Evolutionary conservation across 768 basidiomycete species (phyloP).

Genomic region (Suillus discolor): DNA sequence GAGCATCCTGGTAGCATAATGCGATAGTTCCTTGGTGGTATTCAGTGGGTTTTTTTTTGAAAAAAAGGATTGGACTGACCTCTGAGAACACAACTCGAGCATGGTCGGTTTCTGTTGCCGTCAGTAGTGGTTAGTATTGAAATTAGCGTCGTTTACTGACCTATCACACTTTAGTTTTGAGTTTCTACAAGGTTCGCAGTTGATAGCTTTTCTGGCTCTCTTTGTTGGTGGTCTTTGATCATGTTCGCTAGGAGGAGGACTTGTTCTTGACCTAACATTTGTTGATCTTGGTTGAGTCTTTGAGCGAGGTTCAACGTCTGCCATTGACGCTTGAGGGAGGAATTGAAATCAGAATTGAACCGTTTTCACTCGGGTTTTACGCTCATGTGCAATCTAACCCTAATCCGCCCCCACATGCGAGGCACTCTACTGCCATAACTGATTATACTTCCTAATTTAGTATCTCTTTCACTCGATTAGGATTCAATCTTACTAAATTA

Average conservation of each 20-base stretch:
- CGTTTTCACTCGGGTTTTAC: constrained; percentile 7
- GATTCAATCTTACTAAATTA: constrained; percentile 1
- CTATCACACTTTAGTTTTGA: constrained; percentile 91
- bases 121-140: neutral
- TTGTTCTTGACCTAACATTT: constrained; percentile 50
- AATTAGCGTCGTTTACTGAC: constrained; percentile 33
- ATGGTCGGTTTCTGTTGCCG: constrained; percentile 72
- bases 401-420: constrained; percentile 7
- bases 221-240: constrained; percentile 75
- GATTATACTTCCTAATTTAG: neutral
- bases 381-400: constrained; percentile 5
- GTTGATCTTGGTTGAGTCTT: constrained; percentile 6
- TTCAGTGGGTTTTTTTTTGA: constrained; percentile 17
- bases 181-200: constrained; percentile 86
- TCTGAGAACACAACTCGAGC: constrained; percentile 83
- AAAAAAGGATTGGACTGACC: constrained; percentile 44
- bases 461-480: neutral
- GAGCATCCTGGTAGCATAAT: constrained; percentile 76
- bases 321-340: neutral
- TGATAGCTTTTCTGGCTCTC: constrained; percentile 84
- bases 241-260: constrained; percentile 51
- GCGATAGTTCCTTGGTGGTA: constrained; percentile 67
- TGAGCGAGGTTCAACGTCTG: constrained; percentile 2
- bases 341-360: neutral
- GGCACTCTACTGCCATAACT: neutral